A percentile compares a stretch with the other conserved stretches of the same genome.
Conservation (phyloP, 331 rosid species). For the Malus hybrid region DNA sequence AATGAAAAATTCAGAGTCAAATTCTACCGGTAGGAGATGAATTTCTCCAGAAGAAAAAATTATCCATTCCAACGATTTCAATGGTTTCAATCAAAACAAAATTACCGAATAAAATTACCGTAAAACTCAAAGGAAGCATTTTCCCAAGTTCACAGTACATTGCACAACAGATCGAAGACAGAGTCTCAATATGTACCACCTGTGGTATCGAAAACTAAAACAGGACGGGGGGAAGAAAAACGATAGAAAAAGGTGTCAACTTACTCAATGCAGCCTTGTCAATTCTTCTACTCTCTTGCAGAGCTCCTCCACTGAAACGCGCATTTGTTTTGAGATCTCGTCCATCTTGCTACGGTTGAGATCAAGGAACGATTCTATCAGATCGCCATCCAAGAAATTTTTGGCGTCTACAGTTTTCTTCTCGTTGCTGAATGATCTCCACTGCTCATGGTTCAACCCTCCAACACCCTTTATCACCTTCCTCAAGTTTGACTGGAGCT, state of each 20-base stretch:
- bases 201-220: background rate
- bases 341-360: constrained; percentile 78
- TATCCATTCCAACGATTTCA: no score
- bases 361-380: constrained; percentile 89
- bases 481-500: constrained; percentile 72
- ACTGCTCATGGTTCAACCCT: constrained; percentile 86
- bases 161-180: background rate
- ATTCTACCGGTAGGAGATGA: no score
- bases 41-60: no score
- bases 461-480: constrained; percentile 92
- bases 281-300: constrained; percentile 89
- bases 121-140: background rate
- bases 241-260: background rate
- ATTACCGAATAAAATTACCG: background rate
- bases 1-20: no score
- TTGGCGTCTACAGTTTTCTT: constrained; percentile 75
- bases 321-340: constrained; percentile 67
- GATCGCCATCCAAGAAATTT: constrained; percentile 81
- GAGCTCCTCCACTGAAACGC: constrained; percentile 74
- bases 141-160: background rate
- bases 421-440: constrained; percentile 89
- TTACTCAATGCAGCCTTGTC: constrained; percentile 71
- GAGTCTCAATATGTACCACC: background rate
- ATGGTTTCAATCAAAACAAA: no score
- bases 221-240: no score